Evolutionary conservation across 1,284 basidiomycete species (phyloP), one percentile per base, ranked within the genome.

Genomic region (Rhodotorula sp.): DNA sequence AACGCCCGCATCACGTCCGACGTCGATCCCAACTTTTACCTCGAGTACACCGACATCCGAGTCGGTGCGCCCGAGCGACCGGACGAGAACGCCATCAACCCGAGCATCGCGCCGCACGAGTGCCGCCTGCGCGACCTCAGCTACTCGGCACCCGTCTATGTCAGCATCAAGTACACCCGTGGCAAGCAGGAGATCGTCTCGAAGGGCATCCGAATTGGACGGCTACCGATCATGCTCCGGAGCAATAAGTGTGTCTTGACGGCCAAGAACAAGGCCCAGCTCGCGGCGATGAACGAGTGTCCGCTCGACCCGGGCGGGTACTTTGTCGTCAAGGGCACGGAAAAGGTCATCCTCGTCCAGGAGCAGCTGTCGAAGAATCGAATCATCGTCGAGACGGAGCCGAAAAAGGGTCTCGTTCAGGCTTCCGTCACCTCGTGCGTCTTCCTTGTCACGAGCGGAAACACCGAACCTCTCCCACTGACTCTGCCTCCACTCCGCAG

Each of bases 361-460:
- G 97, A 99, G 81, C 97, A 99, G 83, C 84, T 99, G 78, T 95
- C 92, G 85, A 99, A 99, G 85, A 99, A 99, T 83, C 88, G 97
- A 69, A 99, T 99, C 80, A 97, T 99, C 74, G 95, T 99, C 75
- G 97, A 99, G 84, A 90, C 90, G 52, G 92, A 98, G 82, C 83
- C 87, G 12, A 89, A 90, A 60, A 99, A 99, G 82, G 92, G 92
- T 21, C 84, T 92, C 59, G 95, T 98, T 0, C 93, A 93, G 79
- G 95, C 97, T 15, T 95, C 93, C 26, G 98, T 97, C 82, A 99
- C 97, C 61, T 95, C 93, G 90, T 94, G 79, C 81, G 90, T 85
- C 23, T 43, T 47, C 45, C 38, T 43, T 43, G 38, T n/a, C n/a
- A 55, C 28, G 52, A 14, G 10, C 49, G 45, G 8, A 19, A 19